Percentiles rank a stretch among this genome's conserved stretches.
phyloP scores from a whole-genome alignment of 306 rosid genomes.

The Ochetophila trinervis region DNA sequence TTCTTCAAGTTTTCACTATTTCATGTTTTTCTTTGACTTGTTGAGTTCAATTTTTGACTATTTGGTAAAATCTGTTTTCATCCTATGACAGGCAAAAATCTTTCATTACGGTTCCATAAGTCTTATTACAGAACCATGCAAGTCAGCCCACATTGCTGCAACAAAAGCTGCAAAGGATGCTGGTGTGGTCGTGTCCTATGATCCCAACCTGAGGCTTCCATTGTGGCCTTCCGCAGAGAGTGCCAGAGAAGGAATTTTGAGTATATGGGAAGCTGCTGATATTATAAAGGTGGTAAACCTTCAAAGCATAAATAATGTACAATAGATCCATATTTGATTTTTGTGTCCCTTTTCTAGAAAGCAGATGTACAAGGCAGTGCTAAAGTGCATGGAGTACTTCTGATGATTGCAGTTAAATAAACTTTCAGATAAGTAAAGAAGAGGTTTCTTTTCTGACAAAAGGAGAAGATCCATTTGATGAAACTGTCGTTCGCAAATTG shows the following conservation, averaged over 20 bases:
- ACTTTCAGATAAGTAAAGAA: slow-evolving; percentile 79
- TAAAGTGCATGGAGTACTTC: slow-evolving; percentile 4
- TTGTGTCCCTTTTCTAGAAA: slow-evolving; percentile 20
- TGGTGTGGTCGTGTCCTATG: slow-evolving; percentile 78
- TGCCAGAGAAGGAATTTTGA: slow-evolving; percentile 92
- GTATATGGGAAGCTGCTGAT: slow-evolving; percentile 91
- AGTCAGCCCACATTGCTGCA: slow-evolving; percentile 92
- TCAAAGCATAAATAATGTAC: slow-evolving; percentile 12
- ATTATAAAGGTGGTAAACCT: slow-evolving; percentile 65
- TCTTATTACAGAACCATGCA: slow-evolving; percentile 96
- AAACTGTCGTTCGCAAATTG: slow-evolving; percentile 68
- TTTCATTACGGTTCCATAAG: slow-evolving; percentile 93
- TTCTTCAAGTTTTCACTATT: not conserved
- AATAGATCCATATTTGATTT: slow-evolving; percentile 13
- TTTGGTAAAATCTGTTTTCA: not conserved
- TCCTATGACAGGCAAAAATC: slow-evolving; percentile 70
- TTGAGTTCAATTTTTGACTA: not conserved
- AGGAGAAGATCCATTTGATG: slow-evolving; percentile 87
- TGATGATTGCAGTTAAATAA: slow-evolving; percentile 21
- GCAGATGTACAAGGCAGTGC: slow-evolving; percentile 3
- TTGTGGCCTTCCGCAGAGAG: slow-evolving; percentile 87
- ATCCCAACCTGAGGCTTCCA: slow-evolving; percentile 96
- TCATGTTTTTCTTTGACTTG: slow-evolving; percentile 4
- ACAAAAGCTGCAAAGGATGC: slow-evolving; percentile 89
- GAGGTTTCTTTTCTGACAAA: slow-evolving; percentile 79